Conservation (phyloP, 1,139 yeast species). For the Candida pseudocylindracea region DNA sequence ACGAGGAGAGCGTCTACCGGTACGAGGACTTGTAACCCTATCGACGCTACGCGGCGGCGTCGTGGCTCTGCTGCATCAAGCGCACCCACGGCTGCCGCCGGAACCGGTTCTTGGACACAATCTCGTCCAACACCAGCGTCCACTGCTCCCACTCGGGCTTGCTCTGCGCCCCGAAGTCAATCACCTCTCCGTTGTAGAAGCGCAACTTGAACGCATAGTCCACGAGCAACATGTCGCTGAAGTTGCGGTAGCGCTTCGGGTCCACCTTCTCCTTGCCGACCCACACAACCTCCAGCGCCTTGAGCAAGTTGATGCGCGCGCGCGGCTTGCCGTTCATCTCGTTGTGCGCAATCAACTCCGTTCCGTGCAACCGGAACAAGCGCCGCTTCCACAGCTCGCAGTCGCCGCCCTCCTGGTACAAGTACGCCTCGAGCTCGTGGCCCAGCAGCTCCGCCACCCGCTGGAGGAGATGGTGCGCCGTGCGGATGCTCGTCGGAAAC, state of each 20-base stretch:
- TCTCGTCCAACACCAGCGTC: constrained; percentile 28
- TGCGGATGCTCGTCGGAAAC: constrained; percentile 41
- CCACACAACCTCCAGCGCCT: constrained; percentile 30
- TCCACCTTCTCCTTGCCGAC: constrained; percentile 19
- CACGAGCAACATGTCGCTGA: constrained; percentile 39
- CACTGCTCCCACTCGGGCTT: constrained; percentile 33
- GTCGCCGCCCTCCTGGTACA: constrained; percentile 69
- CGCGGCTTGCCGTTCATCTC: constrained; percentile 38
- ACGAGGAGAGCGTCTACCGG: no score
- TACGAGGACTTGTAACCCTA: no score
- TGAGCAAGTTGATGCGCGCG: constrained; percentile 42
- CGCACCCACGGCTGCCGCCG: constrained; percentile 57
- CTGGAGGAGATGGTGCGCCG: constrained; percentile 14
- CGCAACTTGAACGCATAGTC: constrained; percentile 41
- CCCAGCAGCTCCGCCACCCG: constrained; percentile 9
- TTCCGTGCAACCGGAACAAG: constrained; percentile 36
- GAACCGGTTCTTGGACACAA: constrained; percentile 28
- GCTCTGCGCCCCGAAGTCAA: constrained; percentile 33
- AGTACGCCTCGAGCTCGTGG: constrained; percentile 32
- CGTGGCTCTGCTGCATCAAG: constrained; percentile 15
- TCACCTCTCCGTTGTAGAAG: constrained; percentile 47
- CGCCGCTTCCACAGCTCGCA: constrained; percentile 39
- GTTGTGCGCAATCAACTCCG: constrained; percentile 40
- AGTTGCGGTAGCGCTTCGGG: constrained; percentile 20
- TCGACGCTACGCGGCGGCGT: no score